Conservation (phyloP, 225 moss, liverwort and hornwort species). For the Marchantia polymorpha region DNA sequence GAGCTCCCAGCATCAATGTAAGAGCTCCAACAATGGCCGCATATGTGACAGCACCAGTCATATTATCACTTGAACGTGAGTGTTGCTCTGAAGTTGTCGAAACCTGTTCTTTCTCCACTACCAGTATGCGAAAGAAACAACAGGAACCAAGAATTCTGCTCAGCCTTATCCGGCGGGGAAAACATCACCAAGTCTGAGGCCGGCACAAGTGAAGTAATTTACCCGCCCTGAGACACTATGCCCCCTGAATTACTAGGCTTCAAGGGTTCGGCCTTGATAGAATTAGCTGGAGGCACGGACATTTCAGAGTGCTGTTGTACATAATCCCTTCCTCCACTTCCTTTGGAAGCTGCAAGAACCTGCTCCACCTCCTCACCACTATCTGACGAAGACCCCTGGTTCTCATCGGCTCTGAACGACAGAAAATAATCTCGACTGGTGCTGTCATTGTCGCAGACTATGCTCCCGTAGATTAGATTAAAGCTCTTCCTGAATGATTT, state of each 20-base stretch:
- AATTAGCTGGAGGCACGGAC: not conserved
- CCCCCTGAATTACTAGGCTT: not conserved
- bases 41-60: not conserved
- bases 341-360: not conserved
- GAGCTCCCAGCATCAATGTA: conserved; percentile 4
- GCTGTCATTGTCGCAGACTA: not conserved
- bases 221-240: not conserved
- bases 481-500: no score
- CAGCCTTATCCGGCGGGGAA: not conserved
- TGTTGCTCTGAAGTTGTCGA: not conserved
- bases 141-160: conserved; percentile 24
- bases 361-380: not conserved
- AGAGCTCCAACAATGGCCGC: conserved; percentile 3
- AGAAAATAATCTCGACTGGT: not conserved
- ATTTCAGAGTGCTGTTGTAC: not conserved
- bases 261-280: not conserved
- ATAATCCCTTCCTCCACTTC: not conserved
- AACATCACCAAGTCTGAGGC: not conserved
- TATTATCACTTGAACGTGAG: not conserved
- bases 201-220: not conserved
- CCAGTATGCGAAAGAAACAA: conserved; percentile 17
- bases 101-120: not conserved
- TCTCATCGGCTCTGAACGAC: not conserved
- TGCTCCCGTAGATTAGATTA: no score
- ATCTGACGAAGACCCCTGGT: not conserved